Evolutionary conservation across 176 grass and related monocot species (phyloP).

Genomic region (Bothriochloa decipiens): DNA sequence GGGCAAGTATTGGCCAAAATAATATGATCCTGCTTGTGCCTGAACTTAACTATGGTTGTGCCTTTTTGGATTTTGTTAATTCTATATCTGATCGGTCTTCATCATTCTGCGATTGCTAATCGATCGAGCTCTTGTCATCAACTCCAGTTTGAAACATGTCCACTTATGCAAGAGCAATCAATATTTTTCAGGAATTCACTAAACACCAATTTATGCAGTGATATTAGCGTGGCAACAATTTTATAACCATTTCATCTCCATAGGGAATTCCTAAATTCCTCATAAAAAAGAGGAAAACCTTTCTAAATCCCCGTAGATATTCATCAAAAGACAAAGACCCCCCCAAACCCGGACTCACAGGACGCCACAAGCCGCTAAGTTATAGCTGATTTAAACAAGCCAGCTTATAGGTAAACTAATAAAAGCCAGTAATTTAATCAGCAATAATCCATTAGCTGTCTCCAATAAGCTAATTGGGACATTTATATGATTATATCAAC

Average conservation of each 20-base stretch:
- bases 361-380: too few species aligned
- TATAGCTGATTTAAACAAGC: neutral
- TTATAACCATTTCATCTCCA: neutral
- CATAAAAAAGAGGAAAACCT: neutral
- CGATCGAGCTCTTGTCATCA: neutral
- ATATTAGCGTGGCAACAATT: neutral
- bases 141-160: neutral
- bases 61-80: neutral
- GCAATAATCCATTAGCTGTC: neutral
- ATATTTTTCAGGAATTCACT: neutral
- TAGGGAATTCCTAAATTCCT: neutral
- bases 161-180: neutral
- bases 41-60: neutral
- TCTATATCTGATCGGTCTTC: neutral
- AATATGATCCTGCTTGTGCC: conserved; percentile 8
- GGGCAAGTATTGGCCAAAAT: conserved; percentile 32
- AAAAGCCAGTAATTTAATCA: neutral
- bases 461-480: neutral
- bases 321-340: too few species aligned
- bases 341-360: too few species aligned
- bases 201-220: neutral
- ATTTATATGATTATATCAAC: neutral
- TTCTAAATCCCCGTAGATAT: neutral
- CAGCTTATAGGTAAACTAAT: neutral
- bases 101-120: neutral